Base-by-base conservation (phyloP, 352 stramenopile species). In the Phytophthora ohioensis region DNA sequence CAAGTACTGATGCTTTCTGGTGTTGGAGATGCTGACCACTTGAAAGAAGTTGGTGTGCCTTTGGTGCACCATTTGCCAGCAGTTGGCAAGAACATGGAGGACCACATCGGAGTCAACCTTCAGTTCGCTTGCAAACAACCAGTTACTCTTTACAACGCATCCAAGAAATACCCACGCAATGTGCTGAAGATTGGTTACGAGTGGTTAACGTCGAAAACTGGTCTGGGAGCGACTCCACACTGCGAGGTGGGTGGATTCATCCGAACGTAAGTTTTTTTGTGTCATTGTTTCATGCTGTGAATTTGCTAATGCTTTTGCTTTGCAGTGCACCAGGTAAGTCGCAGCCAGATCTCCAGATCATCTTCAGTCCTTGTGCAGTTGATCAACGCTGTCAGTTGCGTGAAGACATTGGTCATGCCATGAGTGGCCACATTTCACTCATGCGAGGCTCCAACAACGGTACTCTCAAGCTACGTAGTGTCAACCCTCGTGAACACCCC, bases 171-270 rank as follows among this genome's bases (percentile, higher is more conserved):
- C 72, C 87, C 87, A 4, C 79, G 91, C 76, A 92, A 93, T 27
- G 92, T 94, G 73, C 69, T 91, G 32, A 68, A 67, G 53, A 93
- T 94, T 42, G 88, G 69, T 8, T 76, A 93, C 41, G 81, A 96
- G 68, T 96, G 89, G 89, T 59, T 93, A 21, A 67, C 88, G 5
- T 58, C 68, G 13, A 76, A 81, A 27, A 89, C 81, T 15, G 89
- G 89, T 12, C 78, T 84, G 59, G 88, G 82, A 1, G 82, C 88
- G 17, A 87, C 76, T 4, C 84, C 88, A 1, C 89, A 95, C 54
- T 78, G 94, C 41, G 89, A 96, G 67, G 82, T 89, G 3, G 89
- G 89, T 12, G 89, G 86, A 8, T 97, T 97, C 67, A 94, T 97
- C 53, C 87, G 90, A 64, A 91, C 76, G 78, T 82, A 68, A 65